Percentiles rank a stretch among this genome's conserved stretches.
Evolutionary conservation across 805 yeast genomes (phyloP).

Genomic region (Nematodospora valgi): DNA sequence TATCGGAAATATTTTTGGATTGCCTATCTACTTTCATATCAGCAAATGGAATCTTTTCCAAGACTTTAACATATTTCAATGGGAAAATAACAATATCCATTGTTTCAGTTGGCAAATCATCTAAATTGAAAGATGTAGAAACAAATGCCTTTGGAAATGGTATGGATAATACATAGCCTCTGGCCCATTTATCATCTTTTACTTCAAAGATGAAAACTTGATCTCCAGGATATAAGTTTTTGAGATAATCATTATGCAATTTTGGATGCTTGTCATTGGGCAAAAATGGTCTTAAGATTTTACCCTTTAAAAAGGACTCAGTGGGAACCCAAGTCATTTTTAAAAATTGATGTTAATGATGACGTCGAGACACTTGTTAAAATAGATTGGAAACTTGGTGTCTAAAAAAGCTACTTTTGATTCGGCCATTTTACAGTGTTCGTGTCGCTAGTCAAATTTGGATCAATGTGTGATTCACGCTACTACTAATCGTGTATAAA

Average conservation of each 20-base stretch:
- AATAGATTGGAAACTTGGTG: no score
- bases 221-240: constrained; percentile 70
- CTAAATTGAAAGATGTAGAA: constrained; percentile 57
- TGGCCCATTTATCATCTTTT: constrained; percentile 62
- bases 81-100: constrained; percentile 62
- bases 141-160: constrained; percentile 71
- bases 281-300: constrained; percentile 36
- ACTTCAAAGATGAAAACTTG: constrained; percentile 72
- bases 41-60: constrained; percentile 40
- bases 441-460: no score
- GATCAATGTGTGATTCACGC: no score
- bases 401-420: no score
- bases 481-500: no score
- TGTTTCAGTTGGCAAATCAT: constrained; percentile 57
- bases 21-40: constrained; percentile 22
- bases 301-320: constrained; percentile 31
- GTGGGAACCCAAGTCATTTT: constrained; percentile 40
- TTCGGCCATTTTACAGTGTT: no score
- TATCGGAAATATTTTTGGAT: constrained; percentile 24
- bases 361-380: no score
- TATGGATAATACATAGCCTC: constrained; percentile 68
- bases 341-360: no score
- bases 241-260: constrained; percentile 36
- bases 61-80: constrained; percentile 45
- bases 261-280: constrained; percentile 41